phyloP scores from a whole-genome alignment of 768 basidiomycete genomes.

The Clitopilus hobsonii region DNA sequence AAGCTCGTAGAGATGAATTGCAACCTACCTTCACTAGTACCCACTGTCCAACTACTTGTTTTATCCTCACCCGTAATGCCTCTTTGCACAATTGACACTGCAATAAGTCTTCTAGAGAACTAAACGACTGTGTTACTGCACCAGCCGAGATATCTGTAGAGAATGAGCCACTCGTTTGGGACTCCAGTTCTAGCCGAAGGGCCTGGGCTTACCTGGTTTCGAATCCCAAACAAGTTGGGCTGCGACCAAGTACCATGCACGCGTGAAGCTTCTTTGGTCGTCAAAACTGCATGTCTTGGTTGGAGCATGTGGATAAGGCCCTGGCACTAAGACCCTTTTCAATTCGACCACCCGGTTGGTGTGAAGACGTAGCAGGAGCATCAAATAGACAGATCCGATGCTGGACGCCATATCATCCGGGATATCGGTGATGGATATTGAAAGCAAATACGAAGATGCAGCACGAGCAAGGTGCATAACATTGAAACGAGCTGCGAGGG shows the following conservation, averaged over 20 bases:
- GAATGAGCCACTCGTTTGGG: no score
- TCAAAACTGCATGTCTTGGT: slow-evolving; percentile 6
- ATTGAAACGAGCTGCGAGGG: slow-evolving; percentile 39
- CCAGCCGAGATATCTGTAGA: neutral
- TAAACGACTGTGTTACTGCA: neutral
- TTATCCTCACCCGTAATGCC: neutral
- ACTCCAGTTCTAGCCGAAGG: no score
- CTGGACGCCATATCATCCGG: slow-evolving; percentile 39
- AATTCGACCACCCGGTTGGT: slow-evolving; percentile 49
- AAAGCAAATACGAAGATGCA: slow-evolving; percentile 43
- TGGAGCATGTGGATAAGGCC: slow-evolving; percentile 13
- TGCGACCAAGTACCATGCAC: slow-evolving; percentile 25
- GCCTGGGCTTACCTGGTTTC: slow-evolving; percentile 13
- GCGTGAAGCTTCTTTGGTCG: slow-evolving; percentile 15
- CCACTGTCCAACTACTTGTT: neutral
- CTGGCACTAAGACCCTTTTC: slow-evolving; percentile 37
- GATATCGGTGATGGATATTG: slow-evolving; percentile 37
- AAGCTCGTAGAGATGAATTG: no score
- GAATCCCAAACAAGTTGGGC: slow-evolving; percentile 23
- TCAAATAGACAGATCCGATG: slow-evolving; percentile 50
- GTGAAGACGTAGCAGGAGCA: slow-evolving; percentile 49
- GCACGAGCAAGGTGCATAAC: slow-evolving; percentile 45
- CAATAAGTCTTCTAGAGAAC: neutral
- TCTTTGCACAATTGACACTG: neutral
- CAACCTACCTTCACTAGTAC: neutral